These are phyloP conservation scores for Aegilops bicornis DNA, from an alignment of 176 grass and related monocot species.

Conservation along the genomic window DNA sequence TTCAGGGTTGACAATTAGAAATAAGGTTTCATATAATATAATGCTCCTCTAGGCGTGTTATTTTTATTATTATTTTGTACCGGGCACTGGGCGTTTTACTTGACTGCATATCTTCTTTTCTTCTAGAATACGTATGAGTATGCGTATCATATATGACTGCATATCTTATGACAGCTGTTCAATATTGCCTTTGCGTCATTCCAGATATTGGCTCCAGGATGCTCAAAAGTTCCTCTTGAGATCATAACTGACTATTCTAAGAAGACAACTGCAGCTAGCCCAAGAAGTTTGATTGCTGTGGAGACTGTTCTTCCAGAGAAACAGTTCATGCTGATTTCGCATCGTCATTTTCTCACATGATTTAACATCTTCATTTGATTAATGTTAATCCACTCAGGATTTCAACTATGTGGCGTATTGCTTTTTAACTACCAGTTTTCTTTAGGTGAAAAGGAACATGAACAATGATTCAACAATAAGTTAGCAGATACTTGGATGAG, in stretches of 20 bases:
- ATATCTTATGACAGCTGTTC: neutral
- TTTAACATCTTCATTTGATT: neutral
- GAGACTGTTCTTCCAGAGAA: neutral
- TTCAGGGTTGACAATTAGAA: conserved; percentile 66
- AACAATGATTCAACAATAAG: neutral
- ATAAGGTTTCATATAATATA: conserved; percentile 62
- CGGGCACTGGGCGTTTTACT: too few species aligned
- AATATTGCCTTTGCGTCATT: neutral
- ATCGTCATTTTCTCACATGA: neutral
- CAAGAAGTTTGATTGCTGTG: conserved; percentile 11
- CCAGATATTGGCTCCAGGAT: conserved; percentile 71
- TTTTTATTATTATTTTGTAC: neutral
- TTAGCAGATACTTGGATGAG: neutral
- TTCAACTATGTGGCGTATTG: conserved; percentile 5
- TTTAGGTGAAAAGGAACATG: conserved; percentile 5
- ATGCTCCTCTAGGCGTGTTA: neutral
- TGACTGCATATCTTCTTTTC: too few species aligned
- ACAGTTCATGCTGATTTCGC: neutral
- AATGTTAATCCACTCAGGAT: neutral
- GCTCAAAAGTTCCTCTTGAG: conserved; percentile 58
- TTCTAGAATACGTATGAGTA: too few species aligned
- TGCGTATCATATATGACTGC: neutral
- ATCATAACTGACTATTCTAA: conserved; percentile 66
- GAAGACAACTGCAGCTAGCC: conserved; percentile 47
- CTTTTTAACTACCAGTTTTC: neutral